These are phyloP conservation scores for Coprinopsis marcescibilis DNA, from an alignment of 768 basidiomycete genomes.

Conservation along the genomic window DNA sequence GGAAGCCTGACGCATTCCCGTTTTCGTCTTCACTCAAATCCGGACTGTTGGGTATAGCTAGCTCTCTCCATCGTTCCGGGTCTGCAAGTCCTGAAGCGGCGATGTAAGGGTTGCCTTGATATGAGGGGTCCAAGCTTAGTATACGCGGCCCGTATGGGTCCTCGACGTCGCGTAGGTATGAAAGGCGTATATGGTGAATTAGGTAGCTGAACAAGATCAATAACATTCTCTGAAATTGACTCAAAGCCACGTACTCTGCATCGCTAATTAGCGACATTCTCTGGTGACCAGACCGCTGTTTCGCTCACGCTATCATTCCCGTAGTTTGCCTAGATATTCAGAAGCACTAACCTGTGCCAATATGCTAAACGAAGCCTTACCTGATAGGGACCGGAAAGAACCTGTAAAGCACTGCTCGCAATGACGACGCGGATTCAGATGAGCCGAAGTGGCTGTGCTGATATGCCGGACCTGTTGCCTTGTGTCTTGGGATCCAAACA, in stretches of 20 bases:
- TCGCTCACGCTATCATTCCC: background rate
- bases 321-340: too few relatives aligned
- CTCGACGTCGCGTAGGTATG: constrained; percentile 83
- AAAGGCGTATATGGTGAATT: constrained; percentile 79
- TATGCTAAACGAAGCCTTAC: too few relatives aligned
- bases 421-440: too few relatives aligned
- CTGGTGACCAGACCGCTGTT: background rate
- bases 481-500: too few relatives aligned
- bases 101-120: constrained; percentile 80
- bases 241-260: constrained; percentile 1
- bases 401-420: too few relatives aligned
- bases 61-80: constrained; percentile 77
- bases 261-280: constrained; percentile 9
- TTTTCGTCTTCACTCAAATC: constrained; percentile 65
- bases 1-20: constrained; percentile 42
- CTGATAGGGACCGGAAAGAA: too few relatives aligned
- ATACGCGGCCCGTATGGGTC: constrained; percentile 81
- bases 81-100: constrained; percentile 77
- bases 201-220: constrained; percentile 41
- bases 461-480: too few relatives aligned
- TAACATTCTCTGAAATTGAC: background rate
- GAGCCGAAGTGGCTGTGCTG: too few relatives aligned
- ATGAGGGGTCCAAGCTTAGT: constrained; percentile 73
- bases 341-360: too few relatives aligned
- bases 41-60: constrained; percentile 64